Base-by-base conservation (phyloP, 1,284 basidiomycete species). In the Ceratorhiza oryzae-sativae region DNA sequence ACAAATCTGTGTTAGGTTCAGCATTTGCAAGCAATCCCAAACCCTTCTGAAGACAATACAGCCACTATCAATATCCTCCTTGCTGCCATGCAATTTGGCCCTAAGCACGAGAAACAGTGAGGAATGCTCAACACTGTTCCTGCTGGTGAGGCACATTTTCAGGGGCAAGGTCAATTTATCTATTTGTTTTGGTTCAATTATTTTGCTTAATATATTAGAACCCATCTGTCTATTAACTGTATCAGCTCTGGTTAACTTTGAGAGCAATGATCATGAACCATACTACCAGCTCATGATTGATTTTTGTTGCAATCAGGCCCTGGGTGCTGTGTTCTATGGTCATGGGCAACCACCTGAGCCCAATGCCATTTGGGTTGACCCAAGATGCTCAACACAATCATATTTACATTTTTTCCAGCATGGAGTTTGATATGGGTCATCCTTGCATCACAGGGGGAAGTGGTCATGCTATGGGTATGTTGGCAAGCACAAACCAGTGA, bases 61-160 rank as follows among this genome's bases (percentile, higher is more conserved):
- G 41, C n/a, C 3, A 60, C 58, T 1, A 60, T 18, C 9, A 13
- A 60, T 1, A 27, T 34, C 3, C 10, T 60, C 2, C 41, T 60
- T 13, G 23, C 8, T 6, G 58, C 39, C 2, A 60, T 60, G 58
- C 58, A 41, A 4, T 41, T 41, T n/a, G 41, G 41, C 30, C 58
- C 58, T 18, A 41, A 60, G 58, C 58, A 60, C 30, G 58, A 60
- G 41, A 9, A 23, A 2, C 56, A 59, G 56, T 36, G 56, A 13
- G 56, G 56, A 25, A 59, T 59, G 56, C 56, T 59, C 30, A 12
- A 59, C 20, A 36, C 56, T n/a, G 39, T 59, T 2, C 56, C 41
- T 41, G 56, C 56, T 1, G 56, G 56, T 18, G 56, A 59, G n/a
- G 56, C 56, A 20, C 20, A 59, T 20, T 41, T 41, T 39, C 56